A percentile compares a stretch with the other conserved stretches of the same genome.
Conservation (phyloP, 2,329 filamentous ascomycete genomes). For the Cucurbitaria berberidis region DNA sequence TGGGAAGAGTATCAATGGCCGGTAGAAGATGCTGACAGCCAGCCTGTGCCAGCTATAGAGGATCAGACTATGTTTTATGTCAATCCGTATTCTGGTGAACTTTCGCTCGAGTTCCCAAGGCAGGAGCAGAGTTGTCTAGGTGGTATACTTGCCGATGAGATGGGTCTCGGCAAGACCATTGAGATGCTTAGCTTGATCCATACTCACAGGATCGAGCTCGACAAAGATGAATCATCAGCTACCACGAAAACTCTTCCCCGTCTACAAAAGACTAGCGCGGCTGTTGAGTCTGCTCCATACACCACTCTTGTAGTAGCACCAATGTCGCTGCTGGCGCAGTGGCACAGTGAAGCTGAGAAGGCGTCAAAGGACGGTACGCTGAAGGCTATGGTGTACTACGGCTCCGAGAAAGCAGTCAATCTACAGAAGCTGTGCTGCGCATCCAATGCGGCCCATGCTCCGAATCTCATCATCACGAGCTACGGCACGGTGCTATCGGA, state of each 20-base stretch:
- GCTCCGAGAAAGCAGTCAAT: slow-evolving; percentile 79
- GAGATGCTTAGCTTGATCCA: slow-evolving; percentile 97
- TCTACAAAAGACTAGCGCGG: slow-evolving; percentile 62
- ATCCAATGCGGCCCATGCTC: slow-evolving; percentile 75
- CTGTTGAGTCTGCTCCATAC: slow-evolving; percentile 74
- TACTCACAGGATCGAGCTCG: slow-evolving; percentile 70
- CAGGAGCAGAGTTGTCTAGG: slow-evolving; percentile 96
- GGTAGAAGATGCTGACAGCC: slow-evolving; percentile 82
- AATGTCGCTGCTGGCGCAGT: slow-evolving; percentile 95
- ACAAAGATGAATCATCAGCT: slow-evolving; percentile 34
- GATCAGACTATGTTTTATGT: slow-evolving; percentile 83
- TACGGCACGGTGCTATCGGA: slow-evolving; percentile 93
- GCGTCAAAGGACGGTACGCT: slow-evolving; percentile 84
- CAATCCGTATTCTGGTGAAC: slow-evolving; percentile 94
- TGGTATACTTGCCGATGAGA: slow-evolving; percentile 92
- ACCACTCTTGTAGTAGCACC: slow-evolving; percentile 96
- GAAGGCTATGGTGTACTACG: slow-evolving; percentile 90
- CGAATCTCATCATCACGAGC: slow-evolving; percentile 91
- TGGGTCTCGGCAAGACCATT: slow-evolving; percentile 98
- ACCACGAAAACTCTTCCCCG: slow-evolving; percentile 68
- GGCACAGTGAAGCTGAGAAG: slow-evolving; percentile 93
- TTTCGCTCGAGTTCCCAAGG: slow-evolving; percentile 87
- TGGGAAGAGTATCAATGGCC: slow-evolving; percentile 98
- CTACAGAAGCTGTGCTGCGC: slow-evolving; percentile 79
- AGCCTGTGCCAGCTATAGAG: slow-evolving; percentile 69